Conservation (phyloP, 495 filamentous ascomycete species). For the Hypoxylon subgilvum region DNA sequence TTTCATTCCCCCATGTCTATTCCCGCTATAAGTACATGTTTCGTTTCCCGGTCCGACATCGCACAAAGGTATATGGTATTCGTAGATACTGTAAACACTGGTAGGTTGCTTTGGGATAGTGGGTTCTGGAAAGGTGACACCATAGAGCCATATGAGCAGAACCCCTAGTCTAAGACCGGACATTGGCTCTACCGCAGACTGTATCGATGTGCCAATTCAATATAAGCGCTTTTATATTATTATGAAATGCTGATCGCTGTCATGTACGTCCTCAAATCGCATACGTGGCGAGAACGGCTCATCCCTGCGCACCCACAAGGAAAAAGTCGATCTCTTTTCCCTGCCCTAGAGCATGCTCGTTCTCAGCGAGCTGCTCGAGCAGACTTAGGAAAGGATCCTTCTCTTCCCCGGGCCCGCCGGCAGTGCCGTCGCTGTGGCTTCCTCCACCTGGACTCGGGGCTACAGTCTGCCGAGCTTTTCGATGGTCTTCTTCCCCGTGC, state of each 20-base stretch:
- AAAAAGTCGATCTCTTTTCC: slow-evolving; percentile 79
- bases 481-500: slow-evolving; percentile 46
- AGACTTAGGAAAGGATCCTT: slow-evolving; percentile 81
- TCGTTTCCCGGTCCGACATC: neutral
- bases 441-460: slow-evolving; percentile 48
- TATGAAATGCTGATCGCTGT: no score
- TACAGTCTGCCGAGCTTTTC: slow-evolving; percentile 19
- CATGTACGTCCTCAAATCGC: no score
- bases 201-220: no score
- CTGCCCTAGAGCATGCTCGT: slow-evolving; percentile 61
- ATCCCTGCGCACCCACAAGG: slow-evolving; percentile 50
- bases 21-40: slow-evolving; percentile 3
- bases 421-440: slow-evolving; percentile 50
- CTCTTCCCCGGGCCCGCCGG: slow-evolving; percentile 54
- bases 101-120: neutral
- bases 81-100: neutral
- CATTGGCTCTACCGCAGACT: no score
- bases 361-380: slow-evolving; percentile 80
- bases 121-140: neutral
- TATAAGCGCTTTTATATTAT: no score
- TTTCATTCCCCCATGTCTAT: neutral
- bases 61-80: neutral
- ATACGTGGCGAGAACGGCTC: no score
- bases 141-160: neutral
- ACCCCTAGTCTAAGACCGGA: neutral